phyloP scores from a whole-genome alignment of 352 stramenopile species.

The Peronospora farinosa region DNA sequence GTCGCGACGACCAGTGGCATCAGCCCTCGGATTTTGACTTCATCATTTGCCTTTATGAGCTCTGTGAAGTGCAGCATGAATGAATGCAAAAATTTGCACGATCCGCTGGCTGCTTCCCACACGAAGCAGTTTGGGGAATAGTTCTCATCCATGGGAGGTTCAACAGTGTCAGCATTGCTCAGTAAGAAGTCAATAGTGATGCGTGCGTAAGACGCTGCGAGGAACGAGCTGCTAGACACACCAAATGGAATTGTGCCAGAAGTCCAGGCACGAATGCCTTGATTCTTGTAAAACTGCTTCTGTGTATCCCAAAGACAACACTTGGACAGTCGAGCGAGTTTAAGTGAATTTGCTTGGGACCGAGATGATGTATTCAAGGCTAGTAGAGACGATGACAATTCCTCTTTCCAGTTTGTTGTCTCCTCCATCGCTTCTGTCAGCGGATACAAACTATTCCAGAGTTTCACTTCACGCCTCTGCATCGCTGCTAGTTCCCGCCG shows the following conservation, averaged over 20 bases:
- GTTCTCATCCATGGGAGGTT: constrained; percentile 6
- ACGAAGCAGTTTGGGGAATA: constrained; percentile 60
- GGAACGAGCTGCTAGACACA: constrained; percentile 73
- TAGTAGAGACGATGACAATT: constrained; percentile 1
- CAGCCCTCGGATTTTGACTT: constrained; percentile 27
- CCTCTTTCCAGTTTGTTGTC: neutral
- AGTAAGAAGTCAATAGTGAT: constrained; percentile 48
- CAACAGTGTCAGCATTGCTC: constrained; percentile 10
- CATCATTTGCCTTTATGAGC: constrained; percentile 24
- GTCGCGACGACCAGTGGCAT: constrained; percentile 58
- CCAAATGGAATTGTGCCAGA: constrained; percentile 65
- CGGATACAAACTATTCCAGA: constrained; percentile 34
- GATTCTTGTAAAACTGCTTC: constrained; percentile 74
- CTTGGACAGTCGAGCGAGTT: constrained; percentile 35
- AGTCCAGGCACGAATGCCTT: constrained; percentile 72
- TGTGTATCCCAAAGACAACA: constrained; percentile 66
- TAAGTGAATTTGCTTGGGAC: neutral
- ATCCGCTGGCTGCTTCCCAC: constrained; percentile 77
- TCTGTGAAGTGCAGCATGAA: constrained; percentile 66
- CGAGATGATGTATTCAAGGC: constrained; percentile 1
- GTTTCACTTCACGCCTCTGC: constrained; percentile 13
- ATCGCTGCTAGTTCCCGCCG: constrained; percentile 32
- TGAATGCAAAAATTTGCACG: constrained; percentile 73
- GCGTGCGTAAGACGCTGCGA: constrained; percentile 58
- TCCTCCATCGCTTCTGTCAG: neutral